These are phyloP conservation scores for Aspergillus fumigatiaffinis DNA, from an alignment of 2,329 filamentous ascomycete species.

Conservation along the genomic window DNA sequence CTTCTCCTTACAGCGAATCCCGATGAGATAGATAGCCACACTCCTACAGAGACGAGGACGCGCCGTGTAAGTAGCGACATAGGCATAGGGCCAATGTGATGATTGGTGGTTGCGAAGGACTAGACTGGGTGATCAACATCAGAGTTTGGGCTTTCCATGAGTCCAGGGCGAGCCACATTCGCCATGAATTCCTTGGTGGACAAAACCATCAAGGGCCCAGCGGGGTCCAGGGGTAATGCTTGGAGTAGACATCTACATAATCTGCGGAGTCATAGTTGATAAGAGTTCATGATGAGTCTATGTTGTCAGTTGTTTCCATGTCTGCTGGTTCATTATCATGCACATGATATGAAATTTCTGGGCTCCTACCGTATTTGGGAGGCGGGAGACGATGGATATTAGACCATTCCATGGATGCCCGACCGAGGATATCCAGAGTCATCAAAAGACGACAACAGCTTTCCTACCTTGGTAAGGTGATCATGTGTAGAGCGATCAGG, in stretches of 20 bases:
- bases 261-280: not conserved
- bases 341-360: not conserved
- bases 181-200: not conserved
- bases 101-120: not conserved
- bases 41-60: not conserved
- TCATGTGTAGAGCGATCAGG: not conserved
- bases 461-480: not conserved
- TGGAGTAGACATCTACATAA: not conserved
- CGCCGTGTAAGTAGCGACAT: not conserved
- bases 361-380: not conserved
- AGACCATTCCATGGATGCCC: not conserved
- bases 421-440: not conserved
- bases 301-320: not conserved
- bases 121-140: conserved; percentile 19
- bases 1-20: not conserved
- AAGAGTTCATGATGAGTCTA: not conserved
- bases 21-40: not conserved
- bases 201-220: not conserved
- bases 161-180: conserved; percentile 7
- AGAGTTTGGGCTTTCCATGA: conserved; percentile 17
- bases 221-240: not conserved
- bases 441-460: not conserved
- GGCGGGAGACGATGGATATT: not conserved
- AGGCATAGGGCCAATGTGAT: not conserved
- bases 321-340: not conserved